Conservation (phyloP, 1,139 yeast species). For the Taphrina wiesneri region DNA sequence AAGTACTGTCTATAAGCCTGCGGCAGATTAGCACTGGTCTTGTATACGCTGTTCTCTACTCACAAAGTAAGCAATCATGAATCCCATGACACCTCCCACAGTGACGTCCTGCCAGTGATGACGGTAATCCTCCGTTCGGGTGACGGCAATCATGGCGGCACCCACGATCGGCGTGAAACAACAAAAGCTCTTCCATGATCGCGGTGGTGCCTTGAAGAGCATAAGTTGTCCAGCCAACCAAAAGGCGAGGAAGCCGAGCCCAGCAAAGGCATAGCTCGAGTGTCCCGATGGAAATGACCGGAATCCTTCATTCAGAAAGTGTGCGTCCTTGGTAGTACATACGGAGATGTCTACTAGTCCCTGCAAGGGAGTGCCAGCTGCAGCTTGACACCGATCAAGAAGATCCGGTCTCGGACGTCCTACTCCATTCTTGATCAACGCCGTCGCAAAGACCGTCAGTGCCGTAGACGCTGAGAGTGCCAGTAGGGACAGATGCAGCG, state of each 20-base stretch:
- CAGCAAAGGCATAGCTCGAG: constrained; percentile 56
- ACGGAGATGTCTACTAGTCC: constrained; percentile 51
- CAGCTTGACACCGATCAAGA: constrained; percentile 67
- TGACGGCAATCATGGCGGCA: constrained; percentile 65
- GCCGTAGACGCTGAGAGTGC: constrained; percentile 55
- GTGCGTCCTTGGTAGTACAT: constrained; percentile 47
- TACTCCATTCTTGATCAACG: constrained; percentile 66
- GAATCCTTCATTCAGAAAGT: constrained; percentile 62
- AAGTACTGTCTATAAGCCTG: constrained; percentile 32
- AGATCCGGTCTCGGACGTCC: constrained; percentile 82
- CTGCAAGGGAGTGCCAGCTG: constrained; percentile 24
- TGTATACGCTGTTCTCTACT: neutral
- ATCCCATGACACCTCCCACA: constrained; percentile 27
- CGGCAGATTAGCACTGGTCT: neutral
- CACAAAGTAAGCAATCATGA: constrained; percentile 23
- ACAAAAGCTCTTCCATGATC: constrained; percentile 58
- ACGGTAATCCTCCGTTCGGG: constrained; percentile 56
- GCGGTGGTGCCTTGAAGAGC: constrained; percentile 50
- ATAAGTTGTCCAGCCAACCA: constrained; percentile 67
- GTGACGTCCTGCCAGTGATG: constrained; percentile 34
- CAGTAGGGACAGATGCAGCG: constrained; percentile 59
- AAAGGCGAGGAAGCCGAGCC: constrained; percentile 62
- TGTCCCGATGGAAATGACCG: constrained; percentile 72
- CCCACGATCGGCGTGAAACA: constrained; percentile 54
- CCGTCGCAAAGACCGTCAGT: constrained; percentile 55